These are phyloP conservation scores for Podila verticillata DNA, from an alignment of 192 early-diverging fungal species.

Conservation along the genomic window DNA sequence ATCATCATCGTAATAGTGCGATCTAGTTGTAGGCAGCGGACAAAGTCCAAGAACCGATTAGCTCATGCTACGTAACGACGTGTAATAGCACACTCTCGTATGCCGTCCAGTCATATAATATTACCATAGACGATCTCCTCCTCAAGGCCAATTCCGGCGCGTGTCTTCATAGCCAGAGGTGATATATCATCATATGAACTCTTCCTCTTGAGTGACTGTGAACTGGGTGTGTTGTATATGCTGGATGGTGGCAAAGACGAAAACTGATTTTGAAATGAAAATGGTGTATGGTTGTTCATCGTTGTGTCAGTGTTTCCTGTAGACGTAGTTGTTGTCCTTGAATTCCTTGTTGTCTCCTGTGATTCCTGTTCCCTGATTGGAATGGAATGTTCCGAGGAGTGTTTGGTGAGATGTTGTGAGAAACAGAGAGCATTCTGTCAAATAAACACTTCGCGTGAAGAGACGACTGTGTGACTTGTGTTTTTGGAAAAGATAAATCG, in stretches of 20 bases:
- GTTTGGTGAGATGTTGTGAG: too few relatives aligned
- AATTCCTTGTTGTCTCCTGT: neutral
- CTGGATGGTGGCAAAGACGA: slow-evolving; percentile 3
- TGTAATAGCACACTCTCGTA: too few relatives aligned
- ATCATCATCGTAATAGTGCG: slow-evolving; percentile 46
- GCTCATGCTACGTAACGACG: too few relatives aligned
- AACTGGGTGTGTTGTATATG: neutral
- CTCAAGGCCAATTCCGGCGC: slow-evolving; percentile 41
- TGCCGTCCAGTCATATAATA: too few relatives aligned
- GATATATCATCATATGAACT: slow-evolving; percentile 42
- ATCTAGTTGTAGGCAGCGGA: slow-evolving; percentile 9
- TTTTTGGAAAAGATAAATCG: too few relatives aligned
- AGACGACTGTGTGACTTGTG: too few relatives aligned
- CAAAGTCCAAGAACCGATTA: too few relatives aligned
- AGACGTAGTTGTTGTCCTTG: neutral
- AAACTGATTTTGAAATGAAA: slow-evolving; percentile 23
- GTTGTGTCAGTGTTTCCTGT: neutral
- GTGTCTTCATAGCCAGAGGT: slow-evolving; percentile 40
- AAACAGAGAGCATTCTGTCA: too few relatives aligned
- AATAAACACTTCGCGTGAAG: too few relatives aligned
- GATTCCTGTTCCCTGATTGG: neutral
- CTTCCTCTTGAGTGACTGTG: slow-evolving; percentile 27
- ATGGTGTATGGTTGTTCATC: slow-evolving; percentile 17
- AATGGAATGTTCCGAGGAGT: too few relatives aligned
- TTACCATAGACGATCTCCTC: slow-evolving; percentile 49